Conservation (phyloP, 129 eudicot species). For the Lactuca saligna region DNA sequence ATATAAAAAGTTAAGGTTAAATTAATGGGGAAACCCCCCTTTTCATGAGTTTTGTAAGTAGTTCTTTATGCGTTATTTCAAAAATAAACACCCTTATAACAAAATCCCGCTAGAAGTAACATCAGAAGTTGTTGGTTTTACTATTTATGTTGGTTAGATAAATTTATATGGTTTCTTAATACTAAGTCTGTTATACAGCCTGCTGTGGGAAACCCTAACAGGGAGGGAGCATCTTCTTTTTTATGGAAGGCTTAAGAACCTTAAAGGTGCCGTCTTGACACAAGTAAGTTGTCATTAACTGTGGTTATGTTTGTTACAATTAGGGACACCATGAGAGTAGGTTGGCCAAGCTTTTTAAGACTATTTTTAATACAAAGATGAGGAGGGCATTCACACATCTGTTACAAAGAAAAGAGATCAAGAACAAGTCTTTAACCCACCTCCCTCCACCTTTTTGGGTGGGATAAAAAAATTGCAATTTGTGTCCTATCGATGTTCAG, state of each 20-base stretch:
- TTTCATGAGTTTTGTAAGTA: too few relatives aligned
- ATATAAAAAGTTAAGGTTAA: too few relatives aligned
- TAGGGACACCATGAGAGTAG: not conserved
- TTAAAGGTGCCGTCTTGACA: constrained; percentile 61
- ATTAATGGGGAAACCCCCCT: too few relatives aligned
- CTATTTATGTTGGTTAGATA: constrained; percentile 6
- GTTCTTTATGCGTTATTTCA: too few relatives aligned
- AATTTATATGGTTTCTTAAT: not conserved
- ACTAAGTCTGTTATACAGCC: constrained; percentile 43
- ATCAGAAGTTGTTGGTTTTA: not conserved
- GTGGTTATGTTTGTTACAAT: not conserved
- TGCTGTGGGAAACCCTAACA: constrained; percentile 89
- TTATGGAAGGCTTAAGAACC: constrained; percentile 95
- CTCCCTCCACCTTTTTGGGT: too few relatives aligned
- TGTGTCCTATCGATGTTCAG: too few relatives aligned
- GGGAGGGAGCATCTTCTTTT: constrained; percentile 93
- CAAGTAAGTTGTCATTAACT: constrained; percentile 49
- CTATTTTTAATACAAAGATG: too few relatives aligned
- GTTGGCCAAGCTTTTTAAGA: too few relatives aligned
- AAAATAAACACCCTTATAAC: not conserved
- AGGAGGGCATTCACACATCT: too few relatives aligned
- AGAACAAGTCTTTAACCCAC: too few relatives aligned
- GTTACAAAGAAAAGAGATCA: too few relatives aligned
- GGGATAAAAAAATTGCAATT: too few relatives aligned
- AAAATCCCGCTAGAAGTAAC: not conserved